Conservation (phyloP, 495 filamentous ascomycete species). For the Elasticomyces elasticus region DNA sequence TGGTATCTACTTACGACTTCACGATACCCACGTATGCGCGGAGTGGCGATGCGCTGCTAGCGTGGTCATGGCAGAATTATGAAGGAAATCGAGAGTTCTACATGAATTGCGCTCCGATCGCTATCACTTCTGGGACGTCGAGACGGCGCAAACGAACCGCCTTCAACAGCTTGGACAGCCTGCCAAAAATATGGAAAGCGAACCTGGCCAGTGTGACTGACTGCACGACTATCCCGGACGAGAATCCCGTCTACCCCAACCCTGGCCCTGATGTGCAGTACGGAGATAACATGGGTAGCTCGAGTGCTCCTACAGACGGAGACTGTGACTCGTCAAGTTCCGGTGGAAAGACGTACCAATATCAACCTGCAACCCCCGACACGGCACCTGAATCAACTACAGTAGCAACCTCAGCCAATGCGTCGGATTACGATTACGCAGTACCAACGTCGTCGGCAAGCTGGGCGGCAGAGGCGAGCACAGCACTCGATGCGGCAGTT, state of each 20-base stretch:
- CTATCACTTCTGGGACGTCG: conserved; percentile 31
- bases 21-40: conserved; percentile 51
- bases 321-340: conserved; percentile 12
- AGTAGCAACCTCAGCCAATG: not conserved
- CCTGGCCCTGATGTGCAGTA: conserved; percentile 54
- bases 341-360: conserved; percentile 12
- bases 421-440: not conserved
- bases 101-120: conserved; percentile 55
- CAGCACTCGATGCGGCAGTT: not conserved
- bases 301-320: conserved; percentile 6
- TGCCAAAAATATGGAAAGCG: conserved; percentile 51
- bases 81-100: conserved; percentile 61
- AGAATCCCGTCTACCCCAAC: conserved; percentile 60
- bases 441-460: not conserved
- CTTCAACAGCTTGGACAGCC: conserved; percentile 35
- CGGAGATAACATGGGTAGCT: conserved; percentile 20
- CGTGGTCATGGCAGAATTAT: conserved; percentile 55
- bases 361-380: not conserved
- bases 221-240: conserved; percentile 43
- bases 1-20: conserved; percentile 45
- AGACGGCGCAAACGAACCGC: conserved; percentile 10
- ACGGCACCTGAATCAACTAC: not conserved
- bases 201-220: conserved; percentile 40
- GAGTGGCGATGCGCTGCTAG: conserved; percentile 50
- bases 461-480: not conserved